Conservation (phyloP, 2,329 filamentous ascomycete genomes). For the Coniochaeta ligniaria region DNA sequence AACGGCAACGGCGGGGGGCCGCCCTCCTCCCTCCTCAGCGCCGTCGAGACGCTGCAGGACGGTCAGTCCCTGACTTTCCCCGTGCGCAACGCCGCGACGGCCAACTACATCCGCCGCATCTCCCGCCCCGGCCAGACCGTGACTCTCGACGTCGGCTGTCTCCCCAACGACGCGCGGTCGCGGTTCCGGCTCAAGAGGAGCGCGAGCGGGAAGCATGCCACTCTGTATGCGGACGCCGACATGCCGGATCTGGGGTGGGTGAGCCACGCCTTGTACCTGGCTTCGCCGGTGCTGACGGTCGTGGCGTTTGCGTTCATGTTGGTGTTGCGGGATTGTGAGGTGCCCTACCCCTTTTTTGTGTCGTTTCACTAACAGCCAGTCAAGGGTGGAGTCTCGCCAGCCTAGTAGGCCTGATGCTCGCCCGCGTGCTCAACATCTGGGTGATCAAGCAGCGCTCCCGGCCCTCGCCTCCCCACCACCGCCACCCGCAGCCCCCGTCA, state of each 20-base stretch:
- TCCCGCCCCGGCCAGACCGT: conserved; percentile 48
- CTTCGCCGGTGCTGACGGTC: conserved; percentile 38
- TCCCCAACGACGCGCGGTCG: conserved; percentile 26
- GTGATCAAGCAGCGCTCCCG: conserved; percentile 44
- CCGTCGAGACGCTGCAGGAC: conserved; percentile 23
- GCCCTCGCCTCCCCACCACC: conserved; percentile 5
- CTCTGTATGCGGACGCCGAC: conserved; percentile 12
- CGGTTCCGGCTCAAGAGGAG: conserved; percentile 20
- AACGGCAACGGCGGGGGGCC: no score
- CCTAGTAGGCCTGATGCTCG: conserved; percentile 41
- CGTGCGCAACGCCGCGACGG: conserved; percentile 44
- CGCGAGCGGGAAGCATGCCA: conserved; percentile 14
- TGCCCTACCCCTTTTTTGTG: not conserved
- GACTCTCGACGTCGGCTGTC: conserved; percentile 48
- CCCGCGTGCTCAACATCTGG: conserved; percentile 48
- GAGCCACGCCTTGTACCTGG: conserved; percentile 41
- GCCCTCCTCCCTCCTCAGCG: conserved; percentile 27
- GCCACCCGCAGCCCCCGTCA: conserved; percentile 7
- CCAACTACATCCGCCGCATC: conserved; percentile 46
- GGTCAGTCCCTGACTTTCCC: conserved; percentile 23
- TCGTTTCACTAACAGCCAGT: not conserved
- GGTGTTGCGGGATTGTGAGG: conserved; percentile 37
- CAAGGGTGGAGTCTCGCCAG: conserved; percentile 40
- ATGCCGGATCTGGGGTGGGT: conserved; percentile 33
- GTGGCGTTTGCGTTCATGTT: conserved; percentile 34